A percentile compares a stretch with the other conserved stretches of the same genome.
phyloP scores from a whole-genome alignment of 169 alveolate species.

The Amoebophrya sp. region DNA sequence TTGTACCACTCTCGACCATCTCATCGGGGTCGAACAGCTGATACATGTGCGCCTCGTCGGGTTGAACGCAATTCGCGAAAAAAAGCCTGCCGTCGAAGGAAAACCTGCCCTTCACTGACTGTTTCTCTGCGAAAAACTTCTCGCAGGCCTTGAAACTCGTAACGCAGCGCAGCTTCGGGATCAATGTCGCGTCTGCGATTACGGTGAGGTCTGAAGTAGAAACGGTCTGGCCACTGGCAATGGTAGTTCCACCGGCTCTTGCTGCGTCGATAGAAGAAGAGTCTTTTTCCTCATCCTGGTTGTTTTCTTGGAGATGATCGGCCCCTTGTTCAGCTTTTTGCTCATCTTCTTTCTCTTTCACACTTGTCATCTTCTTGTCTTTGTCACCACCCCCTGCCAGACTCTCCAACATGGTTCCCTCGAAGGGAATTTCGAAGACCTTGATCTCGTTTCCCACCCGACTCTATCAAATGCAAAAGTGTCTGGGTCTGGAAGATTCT shows the following conservation, averaged over 20 bases:
- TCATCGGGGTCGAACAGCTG: neutral
- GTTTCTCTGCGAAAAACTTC: neutral
- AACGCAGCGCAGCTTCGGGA: neutral
- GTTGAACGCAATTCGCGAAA: neutral
- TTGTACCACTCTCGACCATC: too few species aligned
- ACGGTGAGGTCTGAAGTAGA: too few species aligned
- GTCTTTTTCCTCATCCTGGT: neutral
- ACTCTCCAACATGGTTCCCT: neutral
- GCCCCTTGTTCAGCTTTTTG: neutral
- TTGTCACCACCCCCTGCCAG: neutral
- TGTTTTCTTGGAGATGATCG: neutral
- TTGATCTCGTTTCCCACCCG: neutral
- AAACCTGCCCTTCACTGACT: neutral
- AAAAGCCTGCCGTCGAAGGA: neutral
- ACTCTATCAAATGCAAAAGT: too few species aligned
- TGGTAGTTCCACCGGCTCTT: too few species aligned
- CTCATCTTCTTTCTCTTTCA: neutral
- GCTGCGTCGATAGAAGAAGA: too few species aligned
- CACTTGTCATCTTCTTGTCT: too few species aligned
- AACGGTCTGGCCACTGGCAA: too few species aligned
- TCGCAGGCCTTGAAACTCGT: neutral
- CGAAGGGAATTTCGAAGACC: neutral
- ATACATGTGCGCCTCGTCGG: slow-evolving; percentile 5
- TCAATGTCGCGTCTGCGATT: neutral
- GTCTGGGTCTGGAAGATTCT: too few species aligned